These are phyloP conservation scores for Tetradesmus lagerheimii DNA, from an alignment of 139 green algal species.

Conservation along the genomic window DNA sequence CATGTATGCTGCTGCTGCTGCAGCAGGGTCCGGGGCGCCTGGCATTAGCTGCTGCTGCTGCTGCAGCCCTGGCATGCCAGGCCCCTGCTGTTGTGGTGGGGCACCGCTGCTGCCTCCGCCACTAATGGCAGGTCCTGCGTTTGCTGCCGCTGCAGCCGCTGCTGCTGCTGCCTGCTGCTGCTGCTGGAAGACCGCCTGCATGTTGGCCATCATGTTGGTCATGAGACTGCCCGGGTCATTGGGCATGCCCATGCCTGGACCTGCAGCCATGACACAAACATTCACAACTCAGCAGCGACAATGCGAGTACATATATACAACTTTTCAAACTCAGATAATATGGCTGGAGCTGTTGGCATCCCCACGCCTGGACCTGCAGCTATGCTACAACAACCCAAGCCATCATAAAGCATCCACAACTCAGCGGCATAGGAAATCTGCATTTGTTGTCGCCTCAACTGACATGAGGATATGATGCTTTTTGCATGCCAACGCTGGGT, in stretches of 20 bases:
- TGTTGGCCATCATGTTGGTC: constrained; percentile 33
- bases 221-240: constrained; percentile 11
- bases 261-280: background rate
- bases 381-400: no score
- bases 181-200: constrained; percentile 38
- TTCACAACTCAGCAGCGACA: no score
- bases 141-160: background rate
- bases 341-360: no score
- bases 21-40: background rate
- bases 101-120: constrained; percentile 21
- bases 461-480: no score
- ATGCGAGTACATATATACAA: no score
- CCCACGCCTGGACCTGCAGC: no score
- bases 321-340: no score
- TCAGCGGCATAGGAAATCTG: no score
- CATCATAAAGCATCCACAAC: no score
- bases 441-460: no score
- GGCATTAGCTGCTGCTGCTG: constrained; percentile 1
- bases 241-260: constrained; percentile 10
- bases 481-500: no score
- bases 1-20: constrained; percentile 30
- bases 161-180: constrained; percentile 46
- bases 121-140: background rate
- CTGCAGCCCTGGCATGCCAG: constrained; percentile 10
- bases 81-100: constrained; percentile 3